phyloP scores from a whole-genome alignment of 108 stramenopile species.

The Cyclotella baltica region DNA sequence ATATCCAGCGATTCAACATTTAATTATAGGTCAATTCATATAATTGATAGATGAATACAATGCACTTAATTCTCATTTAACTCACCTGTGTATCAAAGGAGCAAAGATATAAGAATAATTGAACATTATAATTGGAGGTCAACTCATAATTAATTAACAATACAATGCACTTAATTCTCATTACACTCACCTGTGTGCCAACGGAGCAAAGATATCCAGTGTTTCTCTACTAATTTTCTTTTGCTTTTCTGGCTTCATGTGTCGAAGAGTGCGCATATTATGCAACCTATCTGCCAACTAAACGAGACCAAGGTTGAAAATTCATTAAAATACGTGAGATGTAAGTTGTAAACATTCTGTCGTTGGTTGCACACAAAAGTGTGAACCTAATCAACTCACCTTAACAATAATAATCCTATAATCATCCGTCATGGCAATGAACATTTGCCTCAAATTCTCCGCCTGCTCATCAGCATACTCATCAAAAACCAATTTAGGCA shows the following conservation, averaged over 20 bases:
- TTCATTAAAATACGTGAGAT: neutral
- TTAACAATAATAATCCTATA: slow-evolving; percentile 95
- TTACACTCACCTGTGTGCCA: slow-evolving; percentile 65
- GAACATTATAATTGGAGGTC: too few relatives aligned
- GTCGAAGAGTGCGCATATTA: slow-evolving; percentile 93
- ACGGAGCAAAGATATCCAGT: slow-evolving; percentile 94
- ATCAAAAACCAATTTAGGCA: slow-evolving; percentile 86
- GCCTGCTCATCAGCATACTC: slow-evolving; percentile 92
- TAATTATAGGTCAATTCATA: too few relatives aligned
- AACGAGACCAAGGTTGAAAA: neutral
- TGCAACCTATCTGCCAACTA: slow-evolving; percentile 94
- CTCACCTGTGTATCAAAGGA: slow-evolving; percentile 77
- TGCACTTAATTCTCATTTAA: neutral
- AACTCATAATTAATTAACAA: too few relatives aligned
- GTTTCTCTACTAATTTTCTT: slow-evolving; percentile 93
- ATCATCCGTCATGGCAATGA: slow-evolving; percentile 97
- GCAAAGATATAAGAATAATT: slow-evolving; percentile 83
- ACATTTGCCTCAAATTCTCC: slow-evolving; percentile 95
- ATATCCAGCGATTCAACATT: slow-evolving; percentile 96
- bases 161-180: too few relatives aligned
- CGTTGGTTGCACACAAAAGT: neutral
- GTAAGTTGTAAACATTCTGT: neutral
- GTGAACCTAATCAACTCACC: neutral
- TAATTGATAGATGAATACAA: too few relatives aligned
- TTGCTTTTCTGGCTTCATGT: slow-evolving; percentile 96